Evolutionary conservation across 139 green algal species (phyloP).

Genomic region (Tetraselmis striata): DNA sequence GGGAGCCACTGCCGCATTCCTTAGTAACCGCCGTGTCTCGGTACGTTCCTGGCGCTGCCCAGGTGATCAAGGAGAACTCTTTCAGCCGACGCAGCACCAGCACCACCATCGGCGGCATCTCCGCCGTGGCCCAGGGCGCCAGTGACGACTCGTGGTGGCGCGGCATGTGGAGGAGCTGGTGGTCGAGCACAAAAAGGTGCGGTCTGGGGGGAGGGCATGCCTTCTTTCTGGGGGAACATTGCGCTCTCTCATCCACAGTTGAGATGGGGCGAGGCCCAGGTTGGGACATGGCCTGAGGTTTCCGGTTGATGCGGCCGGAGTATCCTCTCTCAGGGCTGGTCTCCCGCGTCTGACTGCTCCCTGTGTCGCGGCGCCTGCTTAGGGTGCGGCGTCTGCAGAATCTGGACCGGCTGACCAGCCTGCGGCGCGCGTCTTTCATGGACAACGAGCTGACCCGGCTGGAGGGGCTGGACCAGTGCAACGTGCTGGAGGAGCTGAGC

Average conservation of each 20-base stretch:
- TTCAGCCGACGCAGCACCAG: slow-evolving; percentile 1
- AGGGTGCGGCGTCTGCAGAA: slow-evolving; percentile 46
- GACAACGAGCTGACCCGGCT: slow-evolving; percentile 53
- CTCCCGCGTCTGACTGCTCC: too few relatives aligned
- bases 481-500: slow-evolving; percentile 50
- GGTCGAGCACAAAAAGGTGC: slow-evolving; percentile 33
- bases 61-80: slow-evolving; percentile 12
- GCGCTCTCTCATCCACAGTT: too few relatives aligned
- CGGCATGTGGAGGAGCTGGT: slow-evolving; percentile 32
- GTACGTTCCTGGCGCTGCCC: too few relatives aligned
- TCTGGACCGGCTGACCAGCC: slow-evolving; percentile 24
- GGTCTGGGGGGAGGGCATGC: too few relatives aligned
- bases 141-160: background rate
- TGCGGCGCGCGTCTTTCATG: slow-evolving; percentile 27
- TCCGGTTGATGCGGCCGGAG: too few relatives aligned
- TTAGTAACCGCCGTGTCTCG: too few relatives aligned
- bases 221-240: too few relatives aligned
- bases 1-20: too few relatives aligned
- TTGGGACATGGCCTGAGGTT: too few relatives aligned
- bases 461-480: slow-evolving; percentile 39
- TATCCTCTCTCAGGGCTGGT: too few relatives aligned
- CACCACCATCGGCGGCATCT: background rate
- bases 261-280: too few relatives aligned
- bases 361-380: too few relatives aligned
- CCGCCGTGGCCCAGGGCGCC: background rate